phyloP scores from a whole-genome alignment of 2,329 filamentous ascomycete species.

The Penicillium sp. region DNA sequence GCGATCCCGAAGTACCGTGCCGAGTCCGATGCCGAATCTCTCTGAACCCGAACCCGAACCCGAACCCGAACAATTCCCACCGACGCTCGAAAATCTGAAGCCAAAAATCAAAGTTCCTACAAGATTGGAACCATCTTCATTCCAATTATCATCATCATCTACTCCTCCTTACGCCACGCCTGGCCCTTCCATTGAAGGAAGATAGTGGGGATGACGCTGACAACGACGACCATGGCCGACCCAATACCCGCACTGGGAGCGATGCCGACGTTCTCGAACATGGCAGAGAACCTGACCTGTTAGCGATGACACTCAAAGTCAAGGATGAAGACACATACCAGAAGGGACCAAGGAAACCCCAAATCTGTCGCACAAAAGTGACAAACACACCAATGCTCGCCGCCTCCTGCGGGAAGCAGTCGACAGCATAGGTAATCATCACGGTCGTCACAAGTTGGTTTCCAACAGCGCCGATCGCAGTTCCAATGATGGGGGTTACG shows the following conservation, averaged over 20 bases:
- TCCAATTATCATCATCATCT: background rate
- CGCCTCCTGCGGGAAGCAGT: constrained; percentile 58
- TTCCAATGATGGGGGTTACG: constrained; percentile 59
- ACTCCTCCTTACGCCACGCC: constrained; percentile 21
- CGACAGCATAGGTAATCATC: constrained; percentile 61
- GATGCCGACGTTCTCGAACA: constrained; percentile 38
- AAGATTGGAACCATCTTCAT: no score
- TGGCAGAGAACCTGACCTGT: constrained; percentile 34
- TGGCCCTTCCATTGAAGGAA: constrained; percentile 31
- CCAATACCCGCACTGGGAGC: constrained; percentile 35
- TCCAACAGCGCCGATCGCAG: constrained; percentile 55
- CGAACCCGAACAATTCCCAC: constrained; percentile 2
- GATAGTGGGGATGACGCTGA: constrained; percentile 35
- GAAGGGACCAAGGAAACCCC: constrained; percentile 43
- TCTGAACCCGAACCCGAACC: constrained; percentile 10
- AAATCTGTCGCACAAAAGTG: constrained; percentile 54
- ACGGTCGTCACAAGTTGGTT: constrained; percentile 66
- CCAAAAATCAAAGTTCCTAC: background rate
- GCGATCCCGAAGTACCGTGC: constrained; percentile 4
- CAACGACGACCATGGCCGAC: constrained; percentile 30
- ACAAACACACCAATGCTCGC: constrained; percentile 63
- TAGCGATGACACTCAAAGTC: constrained; percentile 11
- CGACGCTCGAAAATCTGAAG: background rate
- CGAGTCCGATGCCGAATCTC: constrained; percentile 6
- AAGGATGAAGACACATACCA: constrained; percentile 28